Evolutionary conservation across 2,329 filamentous ascomycete species (phyloP).

Genomic region (Epichloe typhina): DNA sequence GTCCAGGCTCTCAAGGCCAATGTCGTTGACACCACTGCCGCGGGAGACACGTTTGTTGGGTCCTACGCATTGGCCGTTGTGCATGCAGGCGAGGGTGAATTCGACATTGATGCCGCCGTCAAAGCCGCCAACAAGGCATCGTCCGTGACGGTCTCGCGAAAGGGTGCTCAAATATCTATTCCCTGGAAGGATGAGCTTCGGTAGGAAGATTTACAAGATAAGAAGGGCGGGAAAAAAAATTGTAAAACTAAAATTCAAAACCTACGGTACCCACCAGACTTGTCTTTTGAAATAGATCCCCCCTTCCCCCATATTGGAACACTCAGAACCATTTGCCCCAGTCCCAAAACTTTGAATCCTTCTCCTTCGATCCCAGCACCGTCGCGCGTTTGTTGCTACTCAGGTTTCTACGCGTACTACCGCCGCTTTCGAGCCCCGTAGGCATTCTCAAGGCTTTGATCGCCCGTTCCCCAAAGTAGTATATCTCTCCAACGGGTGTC

Average conservation of each 20-base stretch:
- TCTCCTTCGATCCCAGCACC: conserved; percentile 9
- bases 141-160: conserved; percentile 27
- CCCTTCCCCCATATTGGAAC: background rate
- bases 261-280: background rate
- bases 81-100: conserved; percentile 21
- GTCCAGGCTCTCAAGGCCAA: conserved; percentile 53
- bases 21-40: conserved; percentile 87
- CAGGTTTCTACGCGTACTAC: background rate
- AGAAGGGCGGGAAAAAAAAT: conserved; percentile 5
- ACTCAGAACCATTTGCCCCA: conserved; percentile 18
- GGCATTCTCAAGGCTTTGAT: conserved; percentile 2
- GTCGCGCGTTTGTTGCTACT: background rate
- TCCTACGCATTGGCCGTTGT: conserved; percentile 68
- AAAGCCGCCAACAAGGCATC: conserved; percentile 38
- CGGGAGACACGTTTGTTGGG: conserved; percentile 89
- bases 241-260: conserved; percentile 1
- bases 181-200: conserved; percentile 30
- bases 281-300: background rate
- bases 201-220: conserved; percentile 8
- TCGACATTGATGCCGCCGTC: conserved; percentile 44
- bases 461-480: conserved; percentile 6
- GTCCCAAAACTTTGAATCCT: conserved; percentile 12
- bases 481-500: conserved; percentile 3
- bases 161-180: conserved; percentile 30
- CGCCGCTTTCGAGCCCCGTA: background rate